Evolutionary conservation across 257 asterid species (phyloP), one percentile per base, ranked within the genome.

Genomic region (Fraxinus cuspidata): DNA sequence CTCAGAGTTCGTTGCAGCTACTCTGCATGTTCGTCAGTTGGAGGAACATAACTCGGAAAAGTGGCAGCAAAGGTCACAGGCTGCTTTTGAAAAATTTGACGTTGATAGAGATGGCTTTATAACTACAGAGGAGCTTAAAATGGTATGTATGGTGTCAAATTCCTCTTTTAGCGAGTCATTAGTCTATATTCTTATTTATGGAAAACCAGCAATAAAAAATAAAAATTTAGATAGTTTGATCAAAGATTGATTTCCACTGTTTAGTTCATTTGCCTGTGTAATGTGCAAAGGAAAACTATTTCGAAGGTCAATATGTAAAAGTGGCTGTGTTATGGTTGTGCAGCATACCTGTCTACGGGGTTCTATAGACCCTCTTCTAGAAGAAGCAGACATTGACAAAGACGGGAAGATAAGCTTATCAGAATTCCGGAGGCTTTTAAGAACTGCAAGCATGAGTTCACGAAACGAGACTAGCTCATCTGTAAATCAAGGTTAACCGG

Each of bases 371-470:
- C 98, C 99, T 1, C 87, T 96, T 13, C 87, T 96, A 5, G 97
- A 93, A 82, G 99, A 96, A 88, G 99, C 99, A 35, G 99, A 96
- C 78, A 86, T 96, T 0, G 97, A 96, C 85, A 93, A 89, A 86
- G 99, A 96, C 35, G 99, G 99, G 65, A 88, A 82, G 89, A 96
- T 96, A 79, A 96, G 99, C 89, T 80, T 96, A 75, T 76, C 92
- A 3, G 99, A 96, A 81, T 96, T 96, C 85, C 94, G 99, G 15
- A 85, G 97, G 76, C 97, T 96, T 70, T 78, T 96, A 80, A 88
- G 97, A 89, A 96, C 94, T 29, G 99, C 99, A 32, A 96, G 99
- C 74, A 69, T 90, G 85, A 77, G 92, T 75, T 90, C 99, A 6
- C 85, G 92, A 63, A 83, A 74, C 7, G 85, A 86, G 70, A 70